phyloP scores from a whole-genome alignment of 1,284 basidiomycete genomes.

The Mycena citricolor region DNA sequence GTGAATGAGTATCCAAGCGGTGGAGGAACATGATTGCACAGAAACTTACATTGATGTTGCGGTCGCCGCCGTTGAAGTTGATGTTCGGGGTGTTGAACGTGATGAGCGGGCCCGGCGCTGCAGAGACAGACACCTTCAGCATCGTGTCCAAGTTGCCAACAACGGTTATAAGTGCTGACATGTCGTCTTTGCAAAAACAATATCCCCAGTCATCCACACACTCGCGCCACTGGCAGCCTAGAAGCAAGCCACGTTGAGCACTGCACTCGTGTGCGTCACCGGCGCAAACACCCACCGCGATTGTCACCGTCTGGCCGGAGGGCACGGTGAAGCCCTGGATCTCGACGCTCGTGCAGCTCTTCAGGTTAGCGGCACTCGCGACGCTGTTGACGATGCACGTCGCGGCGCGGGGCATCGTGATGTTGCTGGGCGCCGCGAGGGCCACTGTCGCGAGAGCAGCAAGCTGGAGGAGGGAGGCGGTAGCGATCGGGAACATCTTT shows the following conservation, averaged over 20 bases:
- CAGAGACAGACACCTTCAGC: too few species aligned
- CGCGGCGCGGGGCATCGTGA: too few species aligned
- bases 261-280: too few species aligned
- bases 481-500: too few species aligned
- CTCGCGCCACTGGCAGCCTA: constrained; percentile 19
- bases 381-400: constrained; percentile 24
- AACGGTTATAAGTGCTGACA: too few species aligned
- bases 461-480: too few species aligned
- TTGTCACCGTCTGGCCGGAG: constrained; percentile 20
- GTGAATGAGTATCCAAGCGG: neutral
- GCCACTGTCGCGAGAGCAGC: too few species aligned
- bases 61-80: constrained; percentile 19
- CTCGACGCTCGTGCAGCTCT: constrained; percentile 21
- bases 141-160: too few species aligned
- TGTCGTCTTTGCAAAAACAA: constrained; percentile 22
- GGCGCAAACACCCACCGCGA: too few species aligned
- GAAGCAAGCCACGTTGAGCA: too few species aligned
- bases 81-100: constrained; percentile 21
- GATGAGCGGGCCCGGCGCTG: constrained; percentile 21
- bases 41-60: constrained; percentile 12
- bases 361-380: constrained; percentile 18
- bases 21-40: too few species aligned
- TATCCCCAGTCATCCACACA: constrained; percentile 21
- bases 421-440: too few species aligned
- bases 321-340: constrained; percentile 25